A percentile compares a stretch with the other conserved stretches of the same genome.
These are phyloP conservation scores for Chytridium lagenaria DNA, from an alignment of 371 early-diverging fungal genomes.

Conservation along the genomic window DNA sequence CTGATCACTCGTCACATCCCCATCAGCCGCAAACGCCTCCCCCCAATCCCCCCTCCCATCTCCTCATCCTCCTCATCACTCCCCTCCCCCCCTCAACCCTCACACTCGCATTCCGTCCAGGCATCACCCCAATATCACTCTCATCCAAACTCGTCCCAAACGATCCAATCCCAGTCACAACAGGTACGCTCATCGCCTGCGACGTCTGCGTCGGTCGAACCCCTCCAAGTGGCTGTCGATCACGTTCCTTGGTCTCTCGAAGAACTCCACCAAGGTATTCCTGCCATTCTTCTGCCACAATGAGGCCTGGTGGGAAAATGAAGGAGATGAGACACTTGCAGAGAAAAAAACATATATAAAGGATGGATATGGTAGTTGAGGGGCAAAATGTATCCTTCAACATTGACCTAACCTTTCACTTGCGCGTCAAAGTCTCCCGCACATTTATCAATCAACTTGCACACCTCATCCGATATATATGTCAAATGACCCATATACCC, in stretches of 20 bases:
- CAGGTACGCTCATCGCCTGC: conserved; percentile 28
- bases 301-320: conserved; percentile 46
- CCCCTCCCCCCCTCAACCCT: not conserved
- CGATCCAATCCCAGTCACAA: conserved; percentile 38
- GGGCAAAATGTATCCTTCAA: too few relatives aligned
- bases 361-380: too few relatives aligned
- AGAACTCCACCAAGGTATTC: conserved; percentile 78
- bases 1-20: conserved; percentile 10
- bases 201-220: conserved; percentile 66
- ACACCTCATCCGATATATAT: conserved; percentile 92
- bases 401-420: conserved; percentile 48
- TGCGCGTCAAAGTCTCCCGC: conserved; percentile 55
- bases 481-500: conserved; percentile 98
- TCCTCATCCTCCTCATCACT: not conserved
- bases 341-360: not conserved
- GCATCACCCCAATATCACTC: conserved; percentile 27
- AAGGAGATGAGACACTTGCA: not conserved
- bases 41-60: not conserved
- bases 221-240: conserved; percentile 90
- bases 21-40: not conserved
- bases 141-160: conserved; percentile 32
- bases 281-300: conserved; percentile 84
- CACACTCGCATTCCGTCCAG: not conserved
- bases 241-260: conserved; percentile 83
- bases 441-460: conserved; percentile 74